Conservation (phyloP, 768 basidiomycete species). For the Termitomyces sp. region DNA sequence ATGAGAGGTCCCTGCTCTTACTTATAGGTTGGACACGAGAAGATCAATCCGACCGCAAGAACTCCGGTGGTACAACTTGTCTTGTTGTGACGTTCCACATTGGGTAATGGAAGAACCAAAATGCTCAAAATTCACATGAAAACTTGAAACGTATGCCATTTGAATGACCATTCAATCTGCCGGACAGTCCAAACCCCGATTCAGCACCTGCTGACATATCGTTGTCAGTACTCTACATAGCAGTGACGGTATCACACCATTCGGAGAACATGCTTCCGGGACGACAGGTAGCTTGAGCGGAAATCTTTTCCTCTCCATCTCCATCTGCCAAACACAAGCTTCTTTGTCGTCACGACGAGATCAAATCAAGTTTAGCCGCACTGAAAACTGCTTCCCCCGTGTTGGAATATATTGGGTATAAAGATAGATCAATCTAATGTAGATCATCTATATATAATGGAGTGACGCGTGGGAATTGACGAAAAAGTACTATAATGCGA, state of each 20-base stretch:
- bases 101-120: conserved; percentile 21
- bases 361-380: background rate
- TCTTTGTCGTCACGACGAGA: conserved; percentile 4
- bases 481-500: no score
- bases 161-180: background rate
- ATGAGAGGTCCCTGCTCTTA: conserved; percentile 25
- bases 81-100: conserved; percentile 23
- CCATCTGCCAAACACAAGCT: background rate
- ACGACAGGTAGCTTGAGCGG: conserved; percentile 11
- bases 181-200: conserved; percentile 1
- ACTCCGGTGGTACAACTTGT: conserved; percentile 27
- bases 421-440: background rate
- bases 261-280: conserved; percentile 11
- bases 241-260: conserved; percentile 7
- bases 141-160: background rate
- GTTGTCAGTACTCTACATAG: conserved; percentile 1
- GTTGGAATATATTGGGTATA: background rate
- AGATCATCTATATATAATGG: no score
- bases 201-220: background rate
- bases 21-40: conserved; percentile 30
- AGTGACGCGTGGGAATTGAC: no score
- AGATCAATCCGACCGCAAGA: conserved; percentile 29
- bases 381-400: background rate
- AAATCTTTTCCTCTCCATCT: conserved; percentile 7
- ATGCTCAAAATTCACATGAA: background rate